These are phyloP conservation scores for Escallonia herrerae DNA, from an alignment of 129 eudicot genomes.

Conservation along the genomic window DNA sequence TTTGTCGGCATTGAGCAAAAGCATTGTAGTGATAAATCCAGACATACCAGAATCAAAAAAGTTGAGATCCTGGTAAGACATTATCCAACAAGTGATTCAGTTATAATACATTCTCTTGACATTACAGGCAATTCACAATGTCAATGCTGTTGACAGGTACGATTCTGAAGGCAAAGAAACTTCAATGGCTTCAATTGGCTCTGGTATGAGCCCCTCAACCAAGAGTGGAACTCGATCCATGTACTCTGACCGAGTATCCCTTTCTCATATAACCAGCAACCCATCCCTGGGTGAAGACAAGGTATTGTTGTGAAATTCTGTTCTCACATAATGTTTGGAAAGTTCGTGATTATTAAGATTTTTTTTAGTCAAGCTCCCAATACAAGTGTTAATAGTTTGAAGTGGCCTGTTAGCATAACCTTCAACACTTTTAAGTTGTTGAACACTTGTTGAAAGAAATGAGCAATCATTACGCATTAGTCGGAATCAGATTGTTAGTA, in stretches of 20 bases:
- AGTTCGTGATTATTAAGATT: no score
- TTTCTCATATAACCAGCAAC: conserved; percentile 60
- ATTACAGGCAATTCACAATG: background rate
- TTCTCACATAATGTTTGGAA: no score
- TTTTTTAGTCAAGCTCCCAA: no score
- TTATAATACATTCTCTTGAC: background rate
- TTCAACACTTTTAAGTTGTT: no score
- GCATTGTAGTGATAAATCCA: conserved; percentile 61
- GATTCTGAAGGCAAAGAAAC: conserved; percentile 79
- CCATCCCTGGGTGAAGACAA: conserved; percentile 78
- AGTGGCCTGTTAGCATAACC: no score
- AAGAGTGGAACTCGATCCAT: conserved; percentile 52
- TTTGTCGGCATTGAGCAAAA: conserved; percentile 66
- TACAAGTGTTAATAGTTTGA: no score
- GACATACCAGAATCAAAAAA: conserved; percentile 75
- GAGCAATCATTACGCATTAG: no score
- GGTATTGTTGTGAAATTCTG: conserved; percentile 20
- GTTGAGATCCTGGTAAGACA: conserved; percentile 64
- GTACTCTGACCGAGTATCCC: conserved; percentile 70
- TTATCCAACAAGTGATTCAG: background rate
- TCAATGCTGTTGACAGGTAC: conserved; percentile 28
- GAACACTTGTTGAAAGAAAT: no score
- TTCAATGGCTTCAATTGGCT: conserved; percentile 69
- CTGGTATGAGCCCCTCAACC: conserved; percentile 47
- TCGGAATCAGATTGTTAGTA: no score